A percentile compares a stretch with the other conserved stretches of the same genome.
These are phyloP conservation scores for Paxillus rubicundulus DNA, from an alignment of 768 basidiomycete species.

Conservation along the genomic window DNA sequence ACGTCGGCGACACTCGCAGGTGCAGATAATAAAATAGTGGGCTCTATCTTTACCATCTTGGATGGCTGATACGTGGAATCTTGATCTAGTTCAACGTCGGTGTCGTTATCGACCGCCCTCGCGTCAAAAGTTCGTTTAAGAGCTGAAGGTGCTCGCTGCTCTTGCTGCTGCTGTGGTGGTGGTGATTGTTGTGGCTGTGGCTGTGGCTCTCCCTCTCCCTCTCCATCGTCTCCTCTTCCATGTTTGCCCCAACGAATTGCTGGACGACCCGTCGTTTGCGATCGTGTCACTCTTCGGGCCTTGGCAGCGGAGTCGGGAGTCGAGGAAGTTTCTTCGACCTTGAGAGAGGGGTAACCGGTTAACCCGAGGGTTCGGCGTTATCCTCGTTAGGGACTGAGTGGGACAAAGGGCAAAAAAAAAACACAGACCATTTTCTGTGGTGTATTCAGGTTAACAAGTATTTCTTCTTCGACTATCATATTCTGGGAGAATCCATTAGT, in stretches of 20 bases:
- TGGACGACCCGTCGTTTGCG: conserved; percentile 34
- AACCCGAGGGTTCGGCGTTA: conserved; percentile 29
- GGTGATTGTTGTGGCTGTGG: conserved; percentile 9
- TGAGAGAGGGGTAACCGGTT: conserved; percentile 17
- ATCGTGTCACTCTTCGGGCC: conserved; percentile 31
- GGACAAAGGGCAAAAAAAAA: conserved; percentile 32
- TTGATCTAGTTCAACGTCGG: conserved; percentile 30
- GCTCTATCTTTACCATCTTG: conserved; percentile 32
- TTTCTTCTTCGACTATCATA: conserved; percentile 17
- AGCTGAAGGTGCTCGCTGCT: conserved; percentile 16
- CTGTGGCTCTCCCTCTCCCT: conserved; percentile 18
- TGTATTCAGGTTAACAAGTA: conserved; percentile 24
- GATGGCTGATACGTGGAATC: conserved; percentile 15
- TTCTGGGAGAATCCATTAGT: conserved; percentile 7
- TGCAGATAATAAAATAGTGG: conserved; percentile 18
- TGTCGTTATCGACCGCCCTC: conserved; percentile 35
- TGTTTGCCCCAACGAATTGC: conserved; percentile 35
- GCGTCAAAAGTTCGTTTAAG: conserved; percentile 36
- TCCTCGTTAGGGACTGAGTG: conserved; percentile 25
- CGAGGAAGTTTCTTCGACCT: conserved; percentile 21
- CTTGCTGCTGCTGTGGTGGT: conserved; percentile 1
- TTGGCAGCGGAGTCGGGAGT: conserved; percentile 25
- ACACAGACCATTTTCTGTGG: conserved; percentile 30
- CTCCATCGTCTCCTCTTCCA: conserved; percentile 29
- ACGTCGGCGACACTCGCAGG: conserved; percentile 31